Evolutionary conservation across 2,329 filamentous ascomycete genomes (phyloP), one percentile per base, ranked within the genome.

Genomic region (Helotiales sp.): DNA sequence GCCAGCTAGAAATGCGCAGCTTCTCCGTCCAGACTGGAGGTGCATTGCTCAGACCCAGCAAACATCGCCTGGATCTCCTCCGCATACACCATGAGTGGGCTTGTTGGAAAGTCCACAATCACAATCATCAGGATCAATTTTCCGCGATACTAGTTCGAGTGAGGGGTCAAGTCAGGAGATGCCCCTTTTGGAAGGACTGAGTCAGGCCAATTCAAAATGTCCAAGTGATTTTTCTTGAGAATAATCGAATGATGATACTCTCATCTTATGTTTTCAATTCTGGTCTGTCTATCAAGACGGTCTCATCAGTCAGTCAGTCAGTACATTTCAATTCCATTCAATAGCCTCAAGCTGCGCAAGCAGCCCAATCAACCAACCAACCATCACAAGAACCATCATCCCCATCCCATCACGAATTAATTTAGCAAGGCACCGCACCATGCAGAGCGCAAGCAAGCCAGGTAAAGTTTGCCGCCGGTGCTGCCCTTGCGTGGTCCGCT

Each of bases 31-130:
- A 34, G 52, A n/a, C 50, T 54, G 28, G 49, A 54, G 28, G 40
- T 40, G 54, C 54, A 57, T 57, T 57, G 40, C 54, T 57, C 30
- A 57, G 54, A 57, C 54, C 54, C 54, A 57, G 54, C 40, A 57
- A 57, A 57, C 17, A 40, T 57, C 54, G 54, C 54, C 30, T 57
- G 54, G 54, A 40, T 57, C 54, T 40, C 32, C 54, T 57, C 54
- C 54, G 20, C 32, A 57, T 57, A 32, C 54, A 57, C 54, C 30
- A 24, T 40, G 54, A 37, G 54, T 57, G 32, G 54, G 50, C 30
- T 13, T 30, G 28, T 13, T 22, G 3, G 3, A 20, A 30, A 57
- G 54, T 57, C 30, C 30, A 57, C 30, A 34, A 22, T 55, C 28
- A 17, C 22, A 17, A 55, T 32, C 24, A 22, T 55, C 28, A 17